Percentiles rank a stretch among this genome's conserved stretches.
Conservation (phyloP, 2,329 filamentous ascomycete genomes). For the Coleophoma eucalyptorum region DNA sequence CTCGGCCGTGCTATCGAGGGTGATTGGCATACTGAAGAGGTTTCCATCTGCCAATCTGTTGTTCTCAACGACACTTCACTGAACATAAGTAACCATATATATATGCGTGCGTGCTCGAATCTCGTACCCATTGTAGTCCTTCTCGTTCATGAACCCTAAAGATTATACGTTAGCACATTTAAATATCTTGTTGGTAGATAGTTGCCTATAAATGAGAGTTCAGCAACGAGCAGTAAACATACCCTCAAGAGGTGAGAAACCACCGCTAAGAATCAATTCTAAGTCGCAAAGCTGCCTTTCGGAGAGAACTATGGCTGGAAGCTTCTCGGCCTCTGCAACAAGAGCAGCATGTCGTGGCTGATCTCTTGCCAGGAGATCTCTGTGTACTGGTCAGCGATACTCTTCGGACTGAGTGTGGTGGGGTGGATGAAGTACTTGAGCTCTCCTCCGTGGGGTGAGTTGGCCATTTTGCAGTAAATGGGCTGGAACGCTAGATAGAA, state of each 20-base stretch:
- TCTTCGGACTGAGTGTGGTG: too few species aligned
- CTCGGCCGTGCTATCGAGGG: slow-evolving; percentile 76
- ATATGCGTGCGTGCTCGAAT: not conserved
- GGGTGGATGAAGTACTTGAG: slow-evolving; percentile 58
- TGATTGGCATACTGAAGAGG: slow-evolving; percentile 97
- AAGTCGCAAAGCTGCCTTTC: slow-evolving; percentile 98
- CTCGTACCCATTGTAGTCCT: slow-evolving; percentile 88
- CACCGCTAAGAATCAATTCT: slow-evolving; percentile 94
- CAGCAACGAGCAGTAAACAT: slow-evolving; percentile 23
- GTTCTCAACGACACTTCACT: slow-evolving; percentile 74
- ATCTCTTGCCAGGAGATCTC: slow-evolving; percentile 90
- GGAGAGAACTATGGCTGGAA: slow-evolving; percentile 79
- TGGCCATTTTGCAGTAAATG: slow-evolving; percentile 50
- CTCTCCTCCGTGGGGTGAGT: slow-evolving; percentile 80
- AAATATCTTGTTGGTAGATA: slow-evolving; percentile 6
- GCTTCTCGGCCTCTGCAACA: slow-evolving; percentile 75
- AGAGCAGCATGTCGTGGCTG: slow-evolving; percentile 78
- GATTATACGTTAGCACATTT: slow-evolving; percentile 18
- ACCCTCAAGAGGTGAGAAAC: slow-evolving; percentile 98
- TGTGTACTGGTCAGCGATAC: slow-evolving; percentile 10
- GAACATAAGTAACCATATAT: slow-evolving; percentile 25
- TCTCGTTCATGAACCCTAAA: slow-evolving; percentile 91
- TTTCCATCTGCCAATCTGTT: slow-evolving; percentile 83
- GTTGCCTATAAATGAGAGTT: not conserved
- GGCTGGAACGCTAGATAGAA: not conserved